These are phyloP conservation scores for Pseudophaeomoniella oleicola DNA, from an alignment of 2,329 filamentous ascomycete species.

Conservation along the genomic window DNA sequence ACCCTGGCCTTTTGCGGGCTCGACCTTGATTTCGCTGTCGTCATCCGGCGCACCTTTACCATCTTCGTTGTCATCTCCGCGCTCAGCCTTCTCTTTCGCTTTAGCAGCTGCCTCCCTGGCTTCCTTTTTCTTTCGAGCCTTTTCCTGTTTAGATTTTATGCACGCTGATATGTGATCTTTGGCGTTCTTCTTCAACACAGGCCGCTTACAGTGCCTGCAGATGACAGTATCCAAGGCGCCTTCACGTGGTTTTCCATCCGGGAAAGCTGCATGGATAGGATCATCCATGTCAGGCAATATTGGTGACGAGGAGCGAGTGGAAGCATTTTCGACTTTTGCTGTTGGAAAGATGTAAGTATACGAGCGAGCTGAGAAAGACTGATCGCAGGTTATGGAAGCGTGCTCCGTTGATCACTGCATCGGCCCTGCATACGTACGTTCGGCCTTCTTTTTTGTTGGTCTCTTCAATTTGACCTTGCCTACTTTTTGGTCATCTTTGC, in stretches of 20 bases:
- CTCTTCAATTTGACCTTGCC: conserved; percentile 31
- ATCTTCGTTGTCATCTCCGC: conserved; percentile 29
- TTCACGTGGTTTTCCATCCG: conserved; percentile 65
- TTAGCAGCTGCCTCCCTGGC: conserved; percentile 54
- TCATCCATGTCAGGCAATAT: conserved; percentile 52
- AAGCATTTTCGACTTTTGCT: conserved; percentile 11
- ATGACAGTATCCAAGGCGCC: conserved; percentile 65
- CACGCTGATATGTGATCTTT: conserved; percentile 73
- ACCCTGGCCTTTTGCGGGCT: conserved; percentile 12
- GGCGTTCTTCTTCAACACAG: conserved; percentile 59
- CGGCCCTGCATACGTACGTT: conserved; percentile 13
- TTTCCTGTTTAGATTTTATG: conserved; percentile 69
- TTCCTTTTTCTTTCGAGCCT: conserved; percentile 63
- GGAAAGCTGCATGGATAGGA: conserved; percentile 61
- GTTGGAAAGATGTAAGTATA: background rate
- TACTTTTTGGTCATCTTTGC: conserved; percentile 27
- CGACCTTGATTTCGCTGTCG: conserved; percentile 6
- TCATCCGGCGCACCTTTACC: conserved; percentile 5
- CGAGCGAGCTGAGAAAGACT: no score
- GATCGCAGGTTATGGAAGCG: no score
- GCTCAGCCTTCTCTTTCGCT: conserved; percentile 29
- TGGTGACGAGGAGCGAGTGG: conserved; percentile 23
- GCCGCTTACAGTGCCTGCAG: conserved; percentile 92
- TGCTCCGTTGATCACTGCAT: no score
- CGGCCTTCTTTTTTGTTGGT: conserved; percentile 18